phyloP scores from a whole-genome alignment of 2,329 filamentous ascomycete genomes.

The Tolypocladium pustulatum region DNA sequence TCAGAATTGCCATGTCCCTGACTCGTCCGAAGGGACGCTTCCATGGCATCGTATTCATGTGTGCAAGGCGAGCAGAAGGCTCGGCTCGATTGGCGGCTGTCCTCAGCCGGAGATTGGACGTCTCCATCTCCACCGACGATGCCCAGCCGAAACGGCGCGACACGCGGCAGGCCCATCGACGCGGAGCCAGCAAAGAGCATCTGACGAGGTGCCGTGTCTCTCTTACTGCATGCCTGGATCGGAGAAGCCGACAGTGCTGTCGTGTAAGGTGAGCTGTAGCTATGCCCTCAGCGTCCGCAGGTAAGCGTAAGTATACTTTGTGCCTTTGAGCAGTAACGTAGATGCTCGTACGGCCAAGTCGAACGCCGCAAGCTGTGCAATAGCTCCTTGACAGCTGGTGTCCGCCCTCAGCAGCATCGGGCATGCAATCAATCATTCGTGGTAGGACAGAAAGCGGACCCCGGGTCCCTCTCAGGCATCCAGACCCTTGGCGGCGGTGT shows the following conservation, averaged over 20 bases:
- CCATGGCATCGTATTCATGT: neutral
- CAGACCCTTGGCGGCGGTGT: neutral
- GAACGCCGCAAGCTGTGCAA: neutral
- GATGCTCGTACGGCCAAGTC: too few relatives aligned
- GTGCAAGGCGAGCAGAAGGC: neutral
- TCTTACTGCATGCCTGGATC: neutral
- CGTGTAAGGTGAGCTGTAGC: neutral
- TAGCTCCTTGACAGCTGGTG: neutral
- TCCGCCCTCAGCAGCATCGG: neutral
- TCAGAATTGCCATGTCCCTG: too few relatives aligned
- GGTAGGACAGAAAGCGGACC: neutral
- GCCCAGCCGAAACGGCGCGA: neutral
- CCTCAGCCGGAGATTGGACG: neutral
- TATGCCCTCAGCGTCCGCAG: neutral
- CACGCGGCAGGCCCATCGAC: neutral
- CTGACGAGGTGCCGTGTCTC: neutral
- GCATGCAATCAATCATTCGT: neutral
- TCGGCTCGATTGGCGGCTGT: neutral
- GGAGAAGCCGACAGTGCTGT: neutral
- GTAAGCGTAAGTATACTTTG: too few relatives aligned
- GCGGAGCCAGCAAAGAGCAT: neutral
- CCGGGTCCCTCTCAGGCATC: too few relatives aligned
- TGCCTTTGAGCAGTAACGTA: too few relatives aligned
- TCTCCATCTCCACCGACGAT: neutral
- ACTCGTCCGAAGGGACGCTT: too few relatives aligned